Evolutionary conservation across 2,329 filamentous ascomycete genomes (phyloP).

Genomic region (Aspergillus vadensis): DNA sequence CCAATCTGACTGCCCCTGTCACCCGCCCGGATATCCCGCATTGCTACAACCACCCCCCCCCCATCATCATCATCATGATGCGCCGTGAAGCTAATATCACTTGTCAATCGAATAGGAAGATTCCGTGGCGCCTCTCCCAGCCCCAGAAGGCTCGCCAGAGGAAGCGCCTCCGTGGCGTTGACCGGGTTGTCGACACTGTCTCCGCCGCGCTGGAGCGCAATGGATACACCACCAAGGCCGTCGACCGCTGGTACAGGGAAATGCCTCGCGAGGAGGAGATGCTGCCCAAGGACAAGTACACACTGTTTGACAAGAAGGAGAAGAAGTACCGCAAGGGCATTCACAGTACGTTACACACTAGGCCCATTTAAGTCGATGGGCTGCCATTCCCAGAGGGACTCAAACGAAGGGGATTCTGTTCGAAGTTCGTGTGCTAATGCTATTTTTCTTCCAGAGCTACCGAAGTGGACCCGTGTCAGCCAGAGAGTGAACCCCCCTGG

Average conservation of each 20-base stretch:
- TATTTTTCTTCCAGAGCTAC: conserved; percentile 61
- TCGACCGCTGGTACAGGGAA: conserved; percentile 89
- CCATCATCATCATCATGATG: not conserved
- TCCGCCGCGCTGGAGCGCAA: conserved; percentile 75
- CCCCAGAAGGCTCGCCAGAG: conserved; percentile 90
- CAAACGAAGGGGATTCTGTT: not conserved
- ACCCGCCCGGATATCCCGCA: not conserved
- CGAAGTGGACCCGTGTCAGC: conserved; percentile 94
- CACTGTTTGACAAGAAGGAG: conserved; percentile 93
- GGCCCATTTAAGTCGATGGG: no score
- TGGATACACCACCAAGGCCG: conserved; percentile 68
- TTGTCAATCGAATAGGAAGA: conserved; percentile 67
- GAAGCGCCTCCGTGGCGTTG: conserved; percentile 78
- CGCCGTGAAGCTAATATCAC: not conserved
- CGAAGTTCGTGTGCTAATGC: not conserved
- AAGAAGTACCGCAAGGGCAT: conserved; percentile 96
- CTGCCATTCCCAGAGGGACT: not conserved
- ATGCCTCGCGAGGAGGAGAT: conserved; percentile 97
- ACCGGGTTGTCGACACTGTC: conserved; percentile 81
- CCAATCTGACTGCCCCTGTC: not conserved
- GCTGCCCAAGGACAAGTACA: conserved; percentile 96
- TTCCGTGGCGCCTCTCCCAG: conserved; percentile 89
- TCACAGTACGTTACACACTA: conserved; percentile 66
- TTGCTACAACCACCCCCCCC: not conserved
- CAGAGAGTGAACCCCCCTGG: conserved; percentile 93